Conservation (phyloP, 1,284 basidiomycete genomes). For the Prillingera fragicola region DNA sequence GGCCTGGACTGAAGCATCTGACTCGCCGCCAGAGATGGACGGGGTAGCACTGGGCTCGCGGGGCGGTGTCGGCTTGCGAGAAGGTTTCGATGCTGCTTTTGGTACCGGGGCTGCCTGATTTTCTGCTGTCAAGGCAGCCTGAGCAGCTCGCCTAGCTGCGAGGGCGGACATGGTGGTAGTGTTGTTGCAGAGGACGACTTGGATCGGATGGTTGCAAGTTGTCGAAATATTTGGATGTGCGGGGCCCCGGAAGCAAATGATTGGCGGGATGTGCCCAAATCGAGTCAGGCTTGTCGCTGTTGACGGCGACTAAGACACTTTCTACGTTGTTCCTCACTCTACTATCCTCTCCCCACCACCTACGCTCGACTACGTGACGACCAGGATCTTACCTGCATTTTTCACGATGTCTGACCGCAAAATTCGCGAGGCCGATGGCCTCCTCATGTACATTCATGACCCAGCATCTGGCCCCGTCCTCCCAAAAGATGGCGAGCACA, state of each 20-base stretch:
- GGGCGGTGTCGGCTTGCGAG: slow-evolving; percentile 1
- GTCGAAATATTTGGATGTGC: neutral
- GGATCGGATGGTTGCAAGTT: neutral
- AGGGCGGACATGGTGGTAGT: slow-evolving; percentile 25
- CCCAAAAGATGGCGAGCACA: slow-evolving; percentile 75
- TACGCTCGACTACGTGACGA: no score
- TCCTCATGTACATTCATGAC: slow-evolving; percentile 52
- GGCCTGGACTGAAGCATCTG: slow-evolving; percentile 1
- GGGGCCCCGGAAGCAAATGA: neutral
- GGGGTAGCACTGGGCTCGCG: neutral
- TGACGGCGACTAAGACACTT: neutral
- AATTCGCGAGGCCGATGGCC: slow-evolving; percentile 19
- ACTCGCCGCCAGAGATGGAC: neutral
- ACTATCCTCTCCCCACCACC: neutral
- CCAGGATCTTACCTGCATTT: no score
- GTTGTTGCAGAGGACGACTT: neutral
- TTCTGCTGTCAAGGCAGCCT: slow-evolving; percentile 5
- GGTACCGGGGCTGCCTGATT: neutral
- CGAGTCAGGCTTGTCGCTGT: neutral
- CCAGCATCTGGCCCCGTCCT: slow-evolving; percentile 48
- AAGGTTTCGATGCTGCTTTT: neutral
- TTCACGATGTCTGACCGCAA: slow-evolving; percentile 29
- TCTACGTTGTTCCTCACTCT: neutral
- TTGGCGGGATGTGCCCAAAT: neutral
- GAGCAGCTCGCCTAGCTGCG: slow-evolving; percentile 27